A percentile compares a stretch with the other conserved stretches of the same genome.
phyloP scores from a whole-genome alignment of 257 asterid genomes.

The Fraxinus anomala region DNA sequence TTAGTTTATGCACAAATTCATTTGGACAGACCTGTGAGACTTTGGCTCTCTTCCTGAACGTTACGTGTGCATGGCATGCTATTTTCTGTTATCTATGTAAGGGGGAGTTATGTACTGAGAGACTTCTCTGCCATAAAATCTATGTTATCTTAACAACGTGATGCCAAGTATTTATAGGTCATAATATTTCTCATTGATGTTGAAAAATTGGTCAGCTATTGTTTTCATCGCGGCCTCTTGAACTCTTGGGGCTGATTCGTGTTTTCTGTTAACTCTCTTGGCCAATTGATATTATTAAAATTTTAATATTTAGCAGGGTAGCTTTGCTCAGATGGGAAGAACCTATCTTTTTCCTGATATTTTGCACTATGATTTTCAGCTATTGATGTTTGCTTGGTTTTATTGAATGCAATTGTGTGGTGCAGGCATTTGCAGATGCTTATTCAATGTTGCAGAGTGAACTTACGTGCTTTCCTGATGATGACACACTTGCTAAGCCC shows the following conservation, averaged over 20 bases:
- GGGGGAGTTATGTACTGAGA: not conserved
- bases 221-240: not conserved
- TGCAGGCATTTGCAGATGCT: constrained; percentile 99
- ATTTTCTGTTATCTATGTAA: not conserved
- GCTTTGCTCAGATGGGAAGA: constrained; percentile 13
- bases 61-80: not conserved
- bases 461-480: constrained; percentile 53
- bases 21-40: not conserved
- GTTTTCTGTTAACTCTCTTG: not conserved
- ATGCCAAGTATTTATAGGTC: not conserved
- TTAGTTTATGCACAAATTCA: not conserved
- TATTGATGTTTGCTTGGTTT: not conserved
- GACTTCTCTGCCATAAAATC: not conserved
- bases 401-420: constrained; percentile 19
- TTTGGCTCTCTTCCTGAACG: not conserved
- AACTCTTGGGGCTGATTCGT: not conserved
- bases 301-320: not conserved
- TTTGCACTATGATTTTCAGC: constrained; percentile 2
- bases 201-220: not conserved
- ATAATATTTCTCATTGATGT: not conserved
- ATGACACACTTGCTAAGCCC: constrained; percentile 46
- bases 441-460: constrained; percentile 80
- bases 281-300: not conserved
- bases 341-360: constrained; percentile 1
- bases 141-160: not conserved